These are phyloP conservation scores for Aspergillus sp. DNA, from an alignment of 2,329 filamentous ascomycete species.

Conservation along the genomic window DNA sequence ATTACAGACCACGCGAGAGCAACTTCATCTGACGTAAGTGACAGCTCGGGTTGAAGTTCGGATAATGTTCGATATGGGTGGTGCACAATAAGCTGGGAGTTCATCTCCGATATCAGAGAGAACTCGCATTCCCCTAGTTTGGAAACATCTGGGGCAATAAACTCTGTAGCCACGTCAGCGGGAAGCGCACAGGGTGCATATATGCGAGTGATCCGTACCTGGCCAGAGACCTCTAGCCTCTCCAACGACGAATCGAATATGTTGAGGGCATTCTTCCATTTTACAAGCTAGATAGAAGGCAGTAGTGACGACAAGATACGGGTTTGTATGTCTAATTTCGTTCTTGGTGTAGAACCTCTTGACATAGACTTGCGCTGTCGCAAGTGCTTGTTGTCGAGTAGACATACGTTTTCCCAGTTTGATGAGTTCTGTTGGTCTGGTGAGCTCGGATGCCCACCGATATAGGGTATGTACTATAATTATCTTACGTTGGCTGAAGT, in stretches of 20 bases:
- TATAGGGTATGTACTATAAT: not conserved
- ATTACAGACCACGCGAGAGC: constrained; percentile 78
- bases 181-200: not conserved
- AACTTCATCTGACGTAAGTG: constrained; percentile 74
- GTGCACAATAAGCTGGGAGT: constrained; percentile 83
- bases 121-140: constrained; percentile 94
- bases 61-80: constrained; percentile 84
- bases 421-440: constrained; percentile 63
- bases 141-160: constrained; percentile 73
- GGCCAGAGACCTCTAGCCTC: constrained; percentile 87
- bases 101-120: constrained; percentile 86
- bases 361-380: constrained; percentile 92
- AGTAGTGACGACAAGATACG: constrained; percentile 89
- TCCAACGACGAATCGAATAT: constrained; percentile 85
- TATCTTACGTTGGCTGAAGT: constrained; percentile 80
- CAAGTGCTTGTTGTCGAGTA: constrained; percentile 86
- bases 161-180: constrained; percentile 52
- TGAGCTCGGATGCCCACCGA: constrained; percentile 5
- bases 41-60: constrained; percentile 69
- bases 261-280: constrained; percentile 95
- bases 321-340: constrained; percentile 89
- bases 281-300: constrained; percentile 95
- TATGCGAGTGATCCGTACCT: constrained; percentile 46
- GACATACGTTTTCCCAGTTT: constrained; percentile 82
- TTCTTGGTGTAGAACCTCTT: constrained; percentile 91